Percentiles rank a stretch among this genome's conserved stretches.
phyloP scores from a whole-genome alignment of 2,329 filamentous ascomycete species.

The Hawksworthiomyces lignivorus region DNA sequence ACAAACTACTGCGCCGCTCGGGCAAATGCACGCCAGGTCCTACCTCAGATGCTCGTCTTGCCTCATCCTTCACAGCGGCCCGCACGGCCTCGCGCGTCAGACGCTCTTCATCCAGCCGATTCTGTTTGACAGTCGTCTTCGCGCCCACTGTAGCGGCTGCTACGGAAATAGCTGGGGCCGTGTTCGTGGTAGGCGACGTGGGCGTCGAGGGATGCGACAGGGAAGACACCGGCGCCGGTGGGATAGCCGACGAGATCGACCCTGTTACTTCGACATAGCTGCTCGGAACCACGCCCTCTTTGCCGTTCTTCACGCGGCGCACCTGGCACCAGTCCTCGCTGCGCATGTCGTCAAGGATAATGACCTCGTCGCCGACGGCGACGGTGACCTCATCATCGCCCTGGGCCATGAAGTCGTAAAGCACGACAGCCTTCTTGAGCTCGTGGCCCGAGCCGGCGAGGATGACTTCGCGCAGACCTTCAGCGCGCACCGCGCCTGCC shows the following conservation, averaged over 20 bases:
- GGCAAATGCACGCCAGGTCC: conserved; percentile 69
- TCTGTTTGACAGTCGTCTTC: conserved; percentile 67
- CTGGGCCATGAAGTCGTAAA: conserved; percentile 96
- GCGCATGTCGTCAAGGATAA: conserved; percentile 80
- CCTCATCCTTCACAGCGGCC: conserved; percentile 48
- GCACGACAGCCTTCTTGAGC: conserved; percentile 74
- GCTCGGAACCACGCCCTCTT: conserved; percentile 91
- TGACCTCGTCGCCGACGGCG: conserved; percentile 78
- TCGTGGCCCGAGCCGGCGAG: conserved; percentile 62
- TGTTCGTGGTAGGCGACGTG: conserved; percentile 5
- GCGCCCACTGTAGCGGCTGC: conserved; percentile 43
- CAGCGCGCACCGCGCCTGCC: conserved; percentile 76
- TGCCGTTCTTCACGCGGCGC: conserved; percentile 78
- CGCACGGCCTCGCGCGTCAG: conserved; percentile 73
- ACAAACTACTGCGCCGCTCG: conserved; percentile 69
- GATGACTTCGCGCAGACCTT: conserved; percentile 76
- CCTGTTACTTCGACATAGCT: conserved; percentile 91
- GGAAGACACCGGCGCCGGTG: conserved; percentile 34
- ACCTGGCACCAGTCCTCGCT: conserved; percentile 99
- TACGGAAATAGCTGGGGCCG: conserved; percentile 37
- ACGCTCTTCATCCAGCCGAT: conserved; percentile 71
- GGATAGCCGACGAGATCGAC: conserved; percentile 37
- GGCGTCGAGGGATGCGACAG: conserved; percentile 2
- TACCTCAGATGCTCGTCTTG: conserved; percentile 61
- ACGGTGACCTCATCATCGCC: conserved; percentile 96